phyloP scores from a whole-genome alignment of 805 yeast genomes.

The Vanderwaltozyma tropicalis region DNA sequence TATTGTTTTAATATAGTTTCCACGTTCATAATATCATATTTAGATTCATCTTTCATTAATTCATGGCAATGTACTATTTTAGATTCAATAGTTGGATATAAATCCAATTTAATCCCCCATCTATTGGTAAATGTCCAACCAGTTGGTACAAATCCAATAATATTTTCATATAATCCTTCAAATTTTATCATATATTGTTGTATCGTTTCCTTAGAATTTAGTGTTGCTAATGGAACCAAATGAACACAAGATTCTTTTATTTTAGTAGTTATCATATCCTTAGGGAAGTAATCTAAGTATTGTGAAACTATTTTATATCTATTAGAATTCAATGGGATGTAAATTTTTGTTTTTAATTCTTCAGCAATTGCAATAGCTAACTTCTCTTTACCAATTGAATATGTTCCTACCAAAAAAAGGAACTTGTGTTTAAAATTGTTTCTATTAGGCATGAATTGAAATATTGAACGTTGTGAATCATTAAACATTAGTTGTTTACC shows the following conservation, averaged over 20 bases:
- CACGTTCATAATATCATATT: slow-evolving; percentile 8
- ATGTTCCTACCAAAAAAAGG: slow-evolving; percentile 60
- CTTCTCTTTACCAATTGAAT: slow-evolving; percentile 86
- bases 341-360: slow-evolving; percentile 42
- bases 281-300: slow-evolving; percentile 36
- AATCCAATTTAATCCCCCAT: slow-evolving; percentile 7
- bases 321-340: slow-evolving; percentile 26
- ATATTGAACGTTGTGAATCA: slow-evolving; percentile 25
- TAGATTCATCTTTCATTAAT: slow-evolving; percentile 6
- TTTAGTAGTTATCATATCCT: slow-evolving; percentile 34
- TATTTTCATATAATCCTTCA: slow-evolving; percentile 15
- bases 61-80: slow-evolving; percentile 10
- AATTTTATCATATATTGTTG: slow-evolving; percentile 16
- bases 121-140: slow-evolving; percentile 67
- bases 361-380: slow-evolving; percentile 60
- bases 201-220: slow-evolving; percentile 30
- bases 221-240: slow-evolving; percentile 56
- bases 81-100: slow-evolving; percentile 8
- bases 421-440: slow-evolving; percentile 1
- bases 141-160: slow-evolving; percentile 75
- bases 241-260: slow-evolving; percentile 51
- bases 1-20: slow-evolving; percentile 23
- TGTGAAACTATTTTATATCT: slow-evolving; percentile 37
- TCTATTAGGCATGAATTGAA: slow-evolving; percentile 5
- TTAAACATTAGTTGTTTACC: slow-evolving; percentile 15